Percentiles rank a stretch among this genome's conserved stretches.
Evolutionary conservation across 306 rosid genomes (phyloP).

Genomic region (Lathyrus aphaca): DNA sequence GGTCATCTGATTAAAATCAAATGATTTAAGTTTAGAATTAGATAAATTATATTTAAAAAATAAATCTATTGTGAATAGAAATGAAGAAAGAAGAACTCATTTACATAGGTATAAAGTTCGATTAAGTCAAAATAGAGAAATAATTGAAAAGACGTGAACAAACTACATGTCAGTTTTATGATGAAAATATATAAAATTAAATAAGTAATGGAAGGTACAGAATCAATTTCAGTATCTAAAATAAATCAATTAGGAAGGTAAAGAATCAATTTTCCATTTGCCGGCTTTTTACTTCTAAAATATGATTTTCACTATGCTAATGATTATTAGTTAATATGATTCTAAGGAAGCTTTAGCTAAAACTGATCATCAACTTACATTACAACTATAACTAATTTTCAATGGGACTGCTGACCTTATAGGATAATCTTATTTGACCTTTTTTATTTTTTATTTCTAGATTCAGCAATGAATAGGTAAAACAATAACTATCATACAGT

Average conservation of each 20-base stretch:
- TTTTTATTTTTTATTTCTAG: background rate
- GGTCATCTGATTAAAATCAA: too few relatives aligned
- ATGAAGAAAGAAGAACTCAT: background rate
- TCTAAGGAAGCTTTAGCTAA: background rate
- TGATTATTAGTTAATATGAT: slow-evolving; percentile 13
- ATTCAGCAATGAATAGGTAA: slow-evolving; percentile 21
- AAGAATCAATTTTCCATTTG: slow-evolving; percentile 47
- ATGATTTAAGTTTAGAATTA: too few relatives aligned
- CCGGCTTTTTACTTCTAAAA: slow-evolving; percentile 31
- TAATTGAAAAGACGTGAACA: too few relatives aligned
- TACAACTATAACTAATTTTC: slow-evolving; percentile 22
- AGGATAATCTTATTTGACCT: background rate
- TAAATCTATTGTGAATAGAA: too few relatives aligned
- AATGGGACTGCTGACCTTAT: slow-evolving; percentile 24
- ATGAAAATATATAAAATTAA: slow-evolving; percentile 16
- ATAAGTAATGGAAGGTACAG: slow-evolving; percentile 41
- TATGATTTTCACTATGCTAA: slow-evolving; percentile 42
- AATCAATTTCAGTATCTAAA: slow-evolving; percentile 33
- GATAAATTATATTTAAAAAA: too few relatives aligned
- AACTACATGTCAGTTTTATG: background rate
- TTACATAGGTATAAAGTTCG: too few relatives aligned
- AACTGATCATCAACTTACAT: slow-evolving; percentile 32
- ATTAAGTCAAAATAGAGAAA: background rate
- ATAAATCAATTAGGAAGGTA: slow-evolving; percentile 27
- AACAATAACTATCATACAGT: background rate